phyloP scores from a whole-genome alignment of 129 eudicot genomes.

The Pittosporum tobira region DNA sequence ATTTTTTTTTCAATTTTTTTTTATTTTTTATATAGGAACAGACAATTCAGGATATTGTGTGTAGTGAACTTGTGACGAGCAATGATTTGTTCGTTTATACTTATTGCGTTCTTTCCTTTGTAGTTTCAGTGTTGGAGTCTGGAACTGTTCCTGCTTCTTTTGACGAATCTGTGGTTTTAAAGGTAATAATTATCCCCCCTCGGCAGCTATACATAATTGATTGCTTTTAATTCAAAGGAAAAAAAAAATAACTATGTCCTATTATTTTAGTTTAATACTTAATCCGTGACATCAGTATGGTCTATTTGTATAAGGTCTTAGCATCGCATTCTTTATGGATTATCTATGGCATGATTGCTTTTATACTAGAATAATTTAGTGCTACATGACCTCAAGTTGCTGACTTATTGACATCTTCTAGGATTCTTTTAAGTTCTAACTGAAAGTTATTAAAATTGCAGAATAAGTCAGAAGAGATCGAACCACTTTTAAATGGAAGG shows the following conservation, averaged over 20 bases:
- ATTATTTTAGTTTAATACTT: neutral
- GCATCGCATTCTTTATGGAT: neutral
- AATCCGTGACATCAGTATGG: neutral
- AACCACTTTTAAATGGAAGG: slow-evolving; percentile 57
- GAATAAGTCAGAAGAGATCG: slow-evolving; percentile 68
- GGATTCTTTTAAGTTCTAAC: slow-evolving; percentile 15
- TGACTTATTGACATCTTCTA: neutral
- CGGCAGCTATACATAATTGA: neutral
- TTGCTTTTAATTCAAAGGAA: neutral
- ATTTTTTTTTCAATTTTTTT: too few species aligned
- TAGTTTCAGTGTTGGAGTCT: slow-evolving; percentile 47
- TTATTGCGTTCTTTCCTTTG: slow-evolving; percentile 11
- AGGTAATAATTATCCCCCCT: slow-evolving; percentile 31
- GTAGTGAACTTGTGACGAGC: neutral
- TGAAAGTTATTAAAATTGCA: slow-evolving; percentile 27
- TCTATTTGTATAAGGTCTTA: neutral
- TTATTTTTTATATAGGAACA: neutral
- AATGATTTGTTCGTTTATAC: neutral
- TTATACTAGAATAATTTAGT: neutral
- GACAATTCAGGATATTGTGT: neutral
- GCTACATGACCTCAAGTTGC: neutral
- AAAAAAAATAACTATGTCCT: neutral
- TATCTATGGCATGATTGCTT: neutral
- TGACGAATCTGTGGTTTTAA: slow-evolving; percentile 51
- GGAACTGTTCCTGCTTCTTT: slow-evolving; percentile 31